Base-by-base conservation (phyloP, 345 rosid species). In the Sonneratia alba region DNA sequence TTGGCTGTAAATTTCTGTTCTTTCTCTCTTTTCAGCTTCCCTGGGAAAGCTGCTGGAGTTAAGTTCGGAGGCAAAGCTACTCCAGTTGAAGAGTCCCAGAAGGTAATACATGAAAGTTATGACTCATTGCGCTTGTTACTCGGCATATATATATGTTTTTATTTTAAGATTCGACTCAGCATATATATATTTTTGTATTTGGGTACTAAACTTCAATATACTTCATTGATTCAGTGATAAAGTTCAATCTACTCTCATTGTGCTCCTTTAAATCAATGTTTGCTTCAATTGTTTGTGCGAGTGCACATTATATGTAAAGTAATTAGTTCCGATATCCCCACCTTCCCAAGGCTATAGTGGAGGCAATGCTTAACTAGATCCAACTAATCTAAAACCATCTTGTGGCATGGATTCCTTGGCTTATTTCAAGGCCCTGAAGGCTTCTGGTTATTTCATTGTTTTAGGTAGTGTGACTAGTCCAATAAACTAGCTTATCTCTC, bases 41-140 rank as follows among this genome's bases (percentile, higher is more conserved):
- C 97, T 2, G 93, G 97, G 0, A 90, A 88, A 82, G 91, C 98
- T 65, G 80, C 78, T 57, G 97, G 97, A 37, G 98, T 94, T 27
- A 83, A 80, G 36, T 11, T 90, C 71, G 91, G 92, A 61, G 86
- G 85, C 73, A 64, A 70, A 65, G 89, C 77, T 78, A 85, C 81
- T 73, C 69, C 86, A 8, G 81, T 75, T 73, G 81, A 81, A 70
- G 74, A 61, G n/a, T 73, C 67, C 51, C 71, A 81, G 76, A 73
- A 55, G 61, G 71, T 75, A 53, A 21, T 47, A 13, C 51, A 53
- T 18, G 15, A 53, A 53, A 2, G 14, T 21, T 53, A 18, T 53
- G 6, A 53, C 59, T 53, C 7, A 4, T 53, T 6, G 59, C n/a
- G 18, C 1, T 53, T 21, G 22, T 18, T 53, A 18, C 22, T 18